Percentiles rank a stretch among this genome's conserved stretches.
Evolutionary conservation across 164 flowering plant species (phyloP).

Genomic region (Warburgia ugandensis): DNA sequence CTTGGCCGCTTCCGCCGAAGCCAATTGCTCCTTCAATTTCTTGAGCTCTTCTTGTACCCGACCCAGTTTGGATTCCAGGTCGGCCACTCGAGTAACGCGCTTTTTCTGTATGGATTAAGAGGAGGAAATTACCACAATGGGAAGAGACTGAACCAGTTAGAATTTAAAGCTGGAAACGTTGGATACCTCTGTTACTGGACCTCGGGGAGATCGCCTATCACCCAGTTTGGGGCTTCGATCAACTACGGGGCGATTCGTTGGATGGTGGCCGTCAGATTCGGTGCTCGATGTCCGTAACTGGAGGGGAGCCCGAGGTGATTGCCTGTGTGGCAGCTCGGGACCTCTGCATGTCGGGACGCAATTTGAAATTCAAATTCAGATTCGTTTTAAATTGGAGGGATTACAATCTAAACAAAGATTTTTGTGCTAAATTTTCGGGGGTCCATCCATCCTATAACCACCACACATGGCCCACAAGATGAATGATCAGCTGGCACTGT

Average conservation of each 20-base stretch:
- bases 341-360: conserved; percentile 7
- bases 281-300: conserved; percentile 54
- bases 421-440: no score
- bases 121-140: neutral
- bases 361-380: neutral
- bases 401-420: no score
- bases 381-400: neutral
- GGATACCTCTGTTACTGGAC: conserved; percentile 41
- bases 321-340: conserved; percentile 65
- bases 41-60: conserved; percentile 82
- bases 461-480: no score
- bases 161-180: neutral
- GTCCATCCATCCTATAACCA: no score
- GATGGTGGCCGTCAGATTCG: conserved; percentile 53
- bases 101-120: conserved; percentile 38
- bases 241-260: conserved; percentile 25
- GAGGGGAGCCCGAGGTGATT: conserved; percentile 41
- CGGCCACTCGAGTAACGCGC: conserved; percentile 68
- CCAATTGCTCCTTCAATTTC: conserved; percentile 58
- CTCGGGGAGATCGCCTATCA: conserved; percentile 67
- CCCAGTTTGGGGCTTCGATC: conserved; percentile 63
- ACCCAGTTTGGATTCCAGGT: conserved; percentile 71
- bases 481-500: no score
- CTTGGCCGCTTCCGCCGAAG: conserved; percentile 70
- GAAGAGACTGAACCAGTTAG: no score